Evolutionary conservation across 2,329 filamentous ascomycete genomes (phyloP), one percentile per base, ranked within the genome.

Genomic region (Fusarium miscanthi): DNA sequence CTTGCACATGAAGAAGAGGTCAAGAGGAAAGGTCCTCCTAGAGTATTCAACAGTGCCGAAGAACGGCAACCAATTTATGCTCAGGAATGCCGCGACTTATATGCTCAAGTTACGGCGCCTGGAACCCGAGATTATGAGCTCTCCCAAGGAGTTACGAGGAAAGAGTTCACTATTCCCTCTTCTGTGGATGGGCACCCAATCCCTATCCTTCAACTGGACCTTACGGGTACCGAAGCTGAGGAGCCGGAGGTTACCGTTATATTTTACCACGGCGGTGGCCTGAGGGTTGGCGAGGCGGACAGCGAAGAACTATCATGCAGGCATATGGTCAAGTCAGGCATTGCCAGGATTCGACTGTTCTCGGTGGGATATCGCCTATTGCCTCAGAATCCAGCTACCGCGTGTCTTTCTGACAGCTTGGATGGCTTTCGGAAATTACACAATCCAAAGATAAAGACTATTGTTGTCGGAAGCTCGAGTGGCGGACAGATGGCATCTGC

Each of bases 181-280:
- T 75, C 75, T 0, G 54, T 77, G 3, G 83, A 84, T 68, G 74
- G 67, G 2, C 76, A 76, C 42, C 66, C 67, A 16, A 82, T 85
- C 35, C 83, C 83, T 2, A 51, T 85, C n/a, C 58, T 84, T 41
- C 76, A 77, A 38, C 81, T 84, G 52, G 72, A 78, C 37, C 72
- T 75, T 11, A 61, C 54, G 12, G 53, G 67, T 6, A 72, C 69
- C 33, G 57, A 66, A 16, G 33, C 25, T 4, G 27, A 60, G 6
- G 49, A 64, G 2, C 69, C 76, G 0, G 74, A 78, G 10, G 66
- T 77, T 8, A 68, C 83, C 11, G 74, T 85, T 16, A 70, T 87
- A 23, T 87, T 87, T 74, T 85, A 84, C 70, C 86, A 87, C 69
- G 86, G 86, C 14, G 85, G 85, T 19, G 85, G 84, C 0, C 77